phyloP scores from a whole-genome alignment of 2,329 filamentous ascomycete species.

The Penicillium sp. region DNA sequence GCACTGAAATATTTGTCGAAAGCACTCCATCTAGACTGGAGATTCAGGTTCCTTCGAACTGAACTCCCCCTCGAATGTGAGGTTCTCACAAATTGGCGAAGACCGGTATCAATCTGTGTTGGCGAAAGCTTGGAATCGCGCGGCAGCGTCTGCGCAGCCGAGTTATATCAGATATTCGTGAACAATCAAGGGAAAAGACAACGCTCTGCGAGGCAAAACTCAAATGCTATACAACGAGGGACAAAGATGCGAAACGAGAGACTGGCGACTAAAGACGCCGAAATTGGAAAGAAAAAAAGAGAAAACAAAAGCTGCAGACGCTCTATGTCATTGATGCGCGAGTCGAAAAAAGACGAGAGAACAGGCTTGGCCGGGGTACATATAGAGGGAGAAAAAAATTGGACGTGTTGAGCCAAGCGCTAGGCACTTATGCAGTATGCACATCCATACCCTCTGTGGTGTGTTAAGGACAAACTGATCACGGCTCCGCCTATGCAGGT shows the following conservation, averaged over 20 bases:
- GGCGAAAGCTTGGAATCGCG: too few relatives aligned
- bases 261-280: conserved; percentile 14
- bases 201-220: conserved; percentile 12
- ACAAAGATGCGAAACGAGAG: conserved; percentile 27
- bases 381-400: conserved; percentile 24
- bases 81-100: too few relatives aligned
- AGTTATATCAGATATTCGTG: conserved; percentile 5
- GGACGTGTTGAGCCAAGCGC: conserved; percentile 11
- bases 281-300: conserved; percentile 17
- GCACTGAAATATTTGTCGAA: conserved; percentile 36
- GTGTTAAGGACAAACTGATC: too few relatives aligned
- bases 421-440: conserved; percentile 23
- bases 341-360: conserved; percentile 7
- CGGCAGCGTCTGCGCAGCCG: too few relatives aligned
- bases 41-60: too few relatives aligned
- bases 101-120: too few relatives aligned
- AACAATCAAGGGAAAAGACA: conserved; percentile 12
- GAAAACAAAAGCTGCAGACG: conserved; percentile 16
- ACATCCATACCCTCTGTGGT: too few relatives aligned
- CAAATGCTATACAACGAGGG: conserved; percentile 22
- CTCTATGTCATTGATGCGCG: conserved; percentile 31
- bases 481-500: conserved; percentile 24
- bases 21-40: conserved; percentile 33
- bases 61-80: too few relatives aligned
- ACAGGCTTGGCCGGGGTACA: conserved; percentile 16